Conservation (phyloP, 768 basidiomycete genomes). For the Podaxis carcinomalis region DNA sequence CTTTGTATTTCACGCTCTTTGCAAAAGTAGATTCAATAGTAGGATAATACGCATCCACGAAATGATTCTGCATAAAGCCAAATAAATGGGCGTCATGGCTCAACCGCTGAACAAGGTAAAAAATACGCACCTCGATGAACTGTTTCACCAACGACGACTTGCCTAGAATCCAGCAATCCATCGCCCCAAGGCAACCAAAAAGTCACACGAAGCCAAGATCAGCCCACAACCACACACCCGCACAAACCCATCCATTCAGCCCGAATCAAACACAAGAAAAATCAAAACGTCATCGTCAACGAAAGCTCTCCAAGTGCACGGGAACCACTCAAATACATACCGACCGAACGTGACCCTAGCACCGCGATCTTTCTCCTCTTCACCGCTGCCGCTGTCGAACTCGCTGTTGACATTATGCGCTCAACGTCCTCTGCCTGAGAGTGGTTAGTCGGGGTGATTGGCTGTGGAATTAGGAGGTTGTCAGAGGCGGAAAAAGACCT, state of each 20-base stretch:
- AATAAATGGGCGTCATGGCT: background rate
- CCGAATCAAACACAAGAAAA: background rate
- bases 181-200: background rate
- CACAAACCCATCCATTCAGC: background rate
- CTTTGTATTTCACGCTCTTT: conserved; percentile 84
- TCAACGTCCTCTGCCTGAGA: background rate
- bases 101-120: background rate
- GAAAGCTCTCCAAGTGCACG: background rate
- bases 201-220: background rate
- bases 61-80: conserved; percentile 50
- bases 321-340: conserved; percentile 37
- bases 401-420: background rate
- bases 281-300: background rate
- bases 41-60: conserved; percentile 91
- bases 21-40: conserved; percentile 88
- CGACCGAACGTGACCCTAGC: conserved; percentile 86
- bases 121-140: conserved; percentile 65
- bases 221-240: background rate
- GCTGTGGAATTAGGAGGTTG: background rate
- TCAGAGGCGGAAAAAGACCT: background rate
- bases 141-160: conserved; percentile 95
- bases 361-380: conserved; percentile 89
- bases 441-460: background rate
- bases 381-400: conserved; percentile 26
- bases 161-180: conserved; percentile 42